phyloP scores from a whole-genome alignment of 768 basidiomycete species.

The Psilocybe azurescens region DNA sequence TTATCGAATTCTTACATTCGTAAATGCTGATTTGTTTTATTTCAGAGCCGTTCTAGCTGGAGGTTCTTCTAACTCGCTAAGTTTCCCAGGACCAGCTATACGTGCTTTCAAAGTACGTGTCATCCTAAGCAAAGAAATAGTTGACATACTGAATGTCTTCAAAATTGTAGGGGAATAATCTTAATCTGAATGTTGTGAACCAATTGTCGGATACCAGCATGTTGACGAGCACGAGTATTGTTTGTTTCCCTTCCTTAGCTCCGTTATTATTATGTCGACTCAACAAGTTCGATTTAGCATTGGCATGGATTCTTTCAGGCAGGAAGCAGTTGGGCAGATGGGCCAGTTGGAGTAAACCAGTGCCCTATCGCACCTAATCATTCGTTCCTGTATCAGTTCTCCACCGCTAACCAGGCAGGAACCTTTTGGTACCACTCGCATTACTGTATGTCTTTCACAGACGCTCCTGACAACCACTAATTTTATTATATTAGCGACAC shows the following conservation, averaged over 20 bases:
- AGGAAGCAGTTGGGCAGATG: conserved; percentile 45
- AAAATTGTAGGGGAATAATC: conserved; percentile 36
- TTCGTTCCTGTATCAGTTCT: conserved; percentile 33
- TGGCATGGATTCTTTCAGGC: conserved; percentile 47
- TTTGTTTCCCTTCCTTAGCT: conserved; percentile 26
- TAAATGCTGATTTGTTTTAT: background rate
- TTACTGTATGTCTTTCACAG: conserved; percentile 25
- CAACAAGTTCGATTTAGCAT: conserved; percentile 30
- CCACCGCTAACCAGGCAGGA: conserved; percentile 39
- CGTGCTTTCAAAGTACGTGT: conserved; percentile 30
- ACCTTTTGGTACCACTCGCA: conserved; percentile 52
- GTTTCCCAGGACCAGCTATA: conserved; percentile 36
- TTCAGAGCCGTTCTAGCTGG: conserved; percentile 25
- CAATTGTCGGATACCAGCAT: conserved; percentile 49
- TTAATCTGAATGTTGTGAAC: conserved; percentile 51
- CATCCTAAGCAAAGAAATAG: too few relatives aligned
- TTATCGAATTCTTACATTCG: background rate
- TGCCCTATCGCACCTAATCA: conserved; percentile 44
- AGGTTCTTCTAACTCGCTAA: conserved; percentile 15
- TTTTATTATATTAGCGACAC: conserved; percentile 33
- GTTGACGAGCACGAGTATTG: conserved; percentile 53
- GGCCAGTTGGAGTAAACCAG: conserved; percentile 41
- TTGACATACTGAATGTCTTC: background rate
- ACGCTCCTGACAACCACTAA: conserved; percentile 5
- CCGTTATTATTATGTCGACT: background rate